Evolutionary conservation across 2,329 filamentous ascomycete genomes (phyloP).

Genomic region (Clarireedia homoeocarpa): DNA sequence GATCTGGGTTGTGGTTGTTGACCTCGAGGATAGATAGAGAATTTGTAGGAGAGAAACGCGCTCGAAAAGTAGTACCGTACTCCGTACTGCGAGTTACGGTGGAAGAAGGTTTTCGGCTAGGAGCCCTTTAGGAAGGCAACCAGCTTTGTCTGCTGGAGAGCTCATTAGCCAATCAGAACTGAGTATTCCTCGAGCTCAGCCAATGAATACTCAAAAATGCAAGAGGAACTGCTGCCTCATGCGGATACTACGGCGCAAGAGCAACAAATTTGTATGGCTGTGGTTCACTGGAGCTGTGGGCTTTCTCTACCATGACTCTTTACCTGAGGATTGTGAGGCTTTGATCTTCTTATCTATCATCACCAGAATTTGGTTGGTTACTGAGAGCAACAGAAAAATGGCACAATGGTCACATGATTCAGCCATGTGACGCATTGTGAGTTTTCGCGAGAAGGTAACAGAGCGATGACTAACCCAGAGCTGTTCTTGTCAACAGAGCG

Average conservation of each 20-base stretch:
- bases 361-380: neutral
- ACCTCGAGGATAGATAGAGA: slow-evolving; percentile 6
- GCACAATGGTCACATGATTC: neutral
- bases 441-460: too few relatives aligned
- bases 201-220: slow-evolving; percentile 10
- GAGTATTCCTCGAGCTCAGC: neutral
- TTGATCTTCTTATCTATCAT: too few relatives aligned
- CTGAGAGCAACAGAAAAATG: neutral
- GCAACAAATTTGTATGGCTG: neutral
- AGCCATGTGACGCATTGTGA: too few relatives aligned
- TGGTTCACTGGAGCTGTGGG: too few relatives aligned
- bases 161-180: slow-evolving; percentile 12
- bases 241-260: slow-evolving; percentile 10
- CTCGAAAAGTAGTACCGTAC: neutral
- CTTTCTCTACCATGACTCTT: slow-evolving; percentile 1
- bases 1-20: slow-evolving; percentile 8
- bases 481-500: too few relatives aligned
- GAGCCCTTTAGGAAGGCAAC: neutral
- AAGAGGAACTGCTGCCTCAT: slow-evolving; percentile 8
- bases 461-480: too few relatives aligned
- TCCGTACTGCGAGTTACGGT: too few relatives aligned
- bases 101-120: slow-evolving; percentile 4
- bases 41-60: slow-evolving; percentile 7
- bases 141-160: too few relatives aligned
- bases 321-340: neutral